These are phyloP conservation scores for Nepenthes mirabilis DNA, from an alignment of 148 eudicot species.

Conservation along the genomic window DNA sequence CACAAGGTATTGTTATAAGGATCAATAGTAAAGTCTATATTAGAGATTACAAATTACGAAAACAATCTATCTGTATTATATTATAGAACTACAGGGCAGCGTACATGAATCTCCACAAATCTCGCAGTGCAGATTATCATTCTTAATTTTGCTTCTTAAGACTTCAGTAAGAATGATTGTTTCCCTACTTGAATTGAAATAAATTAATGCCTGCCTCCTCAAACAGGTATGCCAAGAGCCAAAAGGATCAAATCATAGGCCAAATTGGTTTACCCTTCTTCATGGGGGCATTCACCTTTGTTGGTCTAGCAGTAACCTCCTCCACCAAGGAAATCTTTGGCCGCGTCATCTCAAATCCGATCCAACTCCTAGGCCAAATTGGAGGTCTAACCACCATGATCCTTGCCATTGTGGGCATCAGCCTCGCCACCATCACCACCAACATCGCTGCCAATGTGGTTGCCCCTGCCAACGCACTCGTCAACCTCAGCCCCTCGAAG, in stretches of 20 bases:
- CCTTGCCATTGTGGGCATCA: slow-evolving; percentile 66
- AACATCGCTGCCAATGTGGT: slow-evolving; percentile 95
- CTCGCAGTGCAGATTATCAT: too few species aligned
- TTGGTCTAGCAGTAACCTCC: slow-evolving; percentile 85
- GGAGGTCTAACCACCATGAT: slow-evolving; percentile 59
- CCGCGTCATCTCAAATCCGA: slow-evolving; percentile 63
- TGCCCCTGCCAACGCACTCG: slow-evolving; percentile 92
- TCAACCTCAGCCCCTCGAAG: slow-evolving; percentile 70
- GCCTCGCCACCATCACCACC: slow-evolving; percentile 84
- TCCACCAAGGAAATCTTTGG: slow-evolving; percentile 80
- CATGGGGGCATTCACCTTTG: slow-evolving; percentile 92
- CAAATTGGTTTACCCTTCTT: slow-evolving; percentile 74
- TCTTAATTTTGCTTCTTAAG: not conserved
- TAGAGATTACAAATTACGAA: too few species aligned
- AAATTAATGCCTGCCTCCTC: too few species aligned
- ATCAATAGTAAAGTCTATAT: too few species aligned
- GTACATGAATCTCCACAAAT: too few species aligned
- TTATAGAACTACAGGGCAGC: too few species aligned
- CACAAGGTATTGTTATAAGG: slow-evolving; percentile 33
- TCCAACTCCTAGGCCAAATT: slow-evolving; percentile 56
- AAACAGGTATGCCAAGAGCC: slow-evolving; percentile 35
- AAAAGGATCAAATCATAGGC: slow-evolving; percentile 68
- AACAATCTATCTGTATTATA: too few species aligned
- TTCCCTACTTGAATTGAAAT: not conserved
- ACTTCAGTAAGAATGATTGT: not conserved